A percentile compares a stretch with the other conserved stretches of the same genome.
Evolutionary conservation across 768 basidiomycete genomes (phyloP).

Genomic region (Thelephora aurantiotincta): DNA sequence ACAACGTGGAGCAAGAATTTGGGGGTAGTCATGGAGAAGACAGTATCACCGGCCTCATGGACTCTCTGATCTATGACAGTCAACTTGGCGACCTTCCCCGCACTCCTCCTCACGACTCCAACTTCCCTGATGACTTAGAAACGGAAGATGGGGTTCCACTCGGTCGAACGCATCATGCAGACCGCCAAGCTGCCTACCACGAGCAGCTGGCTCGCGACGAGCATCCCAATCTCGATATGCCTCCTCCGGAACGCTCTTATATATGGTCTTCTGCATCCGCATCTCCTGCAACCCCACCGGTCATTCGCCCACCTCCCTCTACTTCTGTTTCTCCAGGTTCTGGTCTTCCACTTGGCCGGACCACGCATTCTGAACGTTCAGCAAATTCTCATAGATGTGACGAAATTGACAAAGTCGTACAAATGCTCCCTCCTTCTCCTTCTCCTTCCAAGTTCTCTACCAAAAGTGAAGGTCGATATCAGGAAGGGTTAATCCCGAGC

Average conservation of each 20-base stretch:
- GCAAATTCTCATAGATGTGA: constrained; percentile 7
- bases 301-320: constrained; percentile 5
- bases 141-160: constrained; percentile 51
- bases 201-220: constrained; percentile 11
- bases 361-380: constrained; percentile 26
- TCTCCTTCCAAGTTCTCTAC: constrained; percentile 25
- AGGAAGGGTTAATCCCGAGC: constrained; percentile 21
- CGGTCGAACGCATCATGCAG: constrained; percentile 48
- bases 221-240: constrained; percentile 1
- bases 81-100: constrained; percentile 25
- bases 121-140: constrained; percentile 41
- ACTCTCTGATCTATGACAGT: constrained; percentile 45
- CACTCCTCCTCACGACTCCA: constrained; percentile 21
- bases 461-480: constrained; percentile 3
- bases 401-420: constrained; percentile 25
- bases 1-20: neutral
- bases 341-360: constrained; percentile 20
- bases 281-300: constrained; percentile 10
- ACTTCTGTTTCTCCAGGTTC: constrained; percentile 11
- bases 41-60: constrained; percentile 59
- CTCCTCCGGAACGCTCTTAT: neutral
- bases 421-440: constrained; percentile 35
- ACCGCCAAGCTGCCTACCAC: constrained; percentile 34
- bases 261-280: constrained; percentile 2
- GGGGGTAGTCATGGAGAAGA: constrained; percentile 22